Conservation (phyloP, 345 rosid species). For the Citrus australasica region DNA sequence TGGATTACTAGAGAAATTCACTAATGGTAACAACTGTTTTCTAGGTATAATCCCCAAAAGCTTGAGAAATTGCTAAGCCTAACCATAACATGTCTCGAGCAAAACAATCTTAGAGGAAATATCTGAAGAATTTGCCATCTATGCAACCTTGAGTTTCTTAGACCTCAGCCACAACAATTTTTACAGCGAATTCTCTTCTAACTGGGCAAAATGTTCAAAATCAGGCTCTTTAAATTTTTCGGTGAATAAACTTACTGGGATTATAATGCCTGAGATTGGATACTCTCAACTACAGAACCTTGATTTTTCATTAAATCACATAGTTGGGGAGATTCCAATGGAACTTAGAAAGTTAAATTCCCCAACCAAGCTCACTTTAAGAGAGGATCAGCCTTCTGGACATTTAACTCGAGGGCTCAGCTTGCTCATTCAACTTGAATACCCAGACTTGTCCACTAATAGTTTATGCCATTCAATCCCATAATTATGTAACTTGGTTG, state of each 20-base stretch:
- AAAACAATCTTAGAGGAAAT: background rate
- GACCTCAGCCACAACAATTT: background rate
- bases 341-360: slow-evolving; percentile 18
- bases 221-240: background rate
- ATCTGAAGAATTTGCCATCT: background rate
- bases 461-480: background rate
- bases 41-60: slow-evolving; percentile 9
- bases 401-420: background rate
- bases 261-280: background rate
- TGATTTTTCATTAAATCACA: slow-evolving; percentile 10
- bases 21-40: slow-evolving; percentile 5
- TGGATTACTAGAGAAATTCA: background rate
- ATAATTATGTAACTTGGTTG: background rate
- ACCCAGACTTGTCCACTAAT: background rate
- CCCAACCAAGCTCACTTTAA: slow-evolving; percentile 15
- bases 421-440: background rate
- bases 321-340: slow-evolving; percentile 22
- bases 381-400: background rate
- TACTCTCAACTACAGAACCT: background rate
- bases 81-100: background rate
- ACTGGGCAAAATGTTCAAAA: background rate
- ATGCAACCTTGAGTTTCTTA: no score
- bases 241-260: background rate
- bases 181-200: background rate
- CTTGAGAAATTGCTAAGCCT: slow-evolving; percentile 19